Evolutionary conservation across 495 filamentous ascomycete genomes (phyloP).

Genomic region (Evernia prunastri): DNA sequence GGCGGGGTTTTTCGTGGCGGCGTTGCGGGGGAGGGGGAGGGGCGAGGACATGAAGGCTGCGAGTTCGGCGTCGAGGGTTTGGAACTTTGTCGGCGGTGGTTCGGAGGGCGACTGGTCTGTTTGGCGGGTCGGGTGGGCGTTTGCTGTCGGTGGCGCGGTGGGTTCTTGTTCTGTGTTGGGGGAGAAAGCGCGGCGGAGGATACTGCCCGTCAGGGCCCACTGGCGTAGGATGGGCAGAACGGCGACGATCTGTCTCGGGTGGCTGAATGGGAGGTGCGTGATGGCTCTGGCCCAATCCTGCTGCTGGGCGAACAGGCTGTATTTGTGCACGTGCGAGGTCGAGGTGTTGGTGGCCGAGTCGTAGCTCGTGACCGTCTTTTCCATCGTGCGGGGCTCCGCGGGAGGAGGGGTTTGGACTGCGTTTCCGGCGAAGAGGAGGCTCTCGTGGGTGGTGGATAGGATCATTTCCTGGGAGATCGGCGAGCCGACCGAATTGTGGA

Average conservation of each 20-base stretch:
- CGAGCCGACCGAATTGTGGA: conserved; percentile 59
- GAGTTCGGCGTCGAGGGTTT: conserved; percentile 18
- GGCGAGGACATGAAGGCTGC: conserved; percentile 18
- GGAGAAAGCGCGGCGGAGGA: conserved; percentile 58
- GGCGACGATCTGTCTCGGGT: conserved; percentile 74
- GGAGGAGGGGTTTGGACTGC: conserved; percentile 26
- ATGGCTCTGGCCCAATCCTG: conserved; percentile 62
- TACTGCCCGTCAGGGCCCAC: conserved; percentile 59
- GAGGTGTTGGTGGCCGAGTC: conserved; percentile 37
- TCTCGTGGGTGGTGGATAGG: conserved; percentile 57
- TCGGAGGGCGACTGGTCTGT: background rate
- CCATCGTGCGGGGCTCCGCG: conserved; percentile 20
- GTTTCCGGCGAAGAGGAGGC: conserved; percentile 52
- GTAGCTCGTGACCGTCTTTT: conserved; percentile 30
- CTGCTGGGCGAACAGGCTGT: conserved; percentile 65
- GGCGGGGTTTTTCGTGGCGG: too few relatives aligned
- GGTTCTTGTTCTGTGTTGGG: background rate
- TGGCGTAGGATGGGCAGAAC: conserved; percentile 72
- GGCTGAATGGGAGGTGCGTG: conserved; percentile 70
- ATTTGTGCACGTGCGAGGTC: conserved; percentile 49
- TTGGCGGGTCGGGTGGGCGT: background rate
- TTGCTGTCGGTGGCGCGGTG: background rate
- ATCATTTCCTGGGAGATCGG: conserved; percentile 47
- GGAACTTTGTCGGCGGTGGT: conserved; percentile 12
- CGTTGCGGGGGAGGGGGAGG: conserved; percentile 6